Conservation (phyloP, 768 basidiomycete genomes). For the Mycena olivaceomarginata region DNA sequence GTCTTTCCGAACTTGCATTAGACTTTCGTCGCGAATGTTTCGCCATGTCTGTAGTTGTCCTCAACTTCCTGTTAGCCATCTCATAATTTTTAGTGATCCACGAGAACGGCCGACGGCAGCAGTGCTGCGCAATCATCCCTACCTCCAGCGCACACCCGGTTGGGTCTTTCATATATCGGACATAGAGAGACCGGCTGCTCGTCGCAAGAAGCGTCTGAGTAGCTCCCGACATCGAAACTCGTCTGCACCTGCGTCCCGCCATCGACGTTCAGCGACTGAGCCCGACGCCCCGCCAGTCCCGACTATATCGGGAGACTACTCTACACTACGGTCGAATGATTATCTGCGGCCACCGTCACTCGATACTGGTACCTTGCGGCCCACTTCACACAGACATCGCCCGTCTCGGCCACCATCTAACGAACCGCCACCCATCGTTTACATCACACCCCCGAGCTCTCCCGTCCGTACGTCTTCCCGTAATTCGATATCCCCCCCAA, state of each 20-base stretch:
- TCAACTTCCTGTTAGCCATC: background rate
- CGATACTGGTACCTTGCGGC: slow-evolving; percentile 17
- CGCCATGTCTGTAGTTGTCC: slow-evolving; percentile 71
- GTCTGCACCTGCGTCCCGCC: slow-evolving; percentile 41
- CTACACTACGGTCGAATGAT: slow-evolving; percentile 28
- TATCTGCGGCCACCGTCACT: slow-evolving; percentile 27
- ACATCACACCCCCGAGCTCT: slow-evolving; percentile 54
- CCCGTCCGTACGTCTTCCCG: slow-evolving; percentile 46
- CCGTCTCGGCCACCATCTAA: slow-evolving; percentile 32
- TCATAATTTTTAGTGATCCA: slow-evolving; percentile 71
- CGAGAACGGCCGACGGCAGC: slow-evolving; percentile 80
- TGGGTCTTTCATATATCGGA: slow-evolving; percentile 64
- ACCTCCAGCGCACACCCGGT: slow-evolving; percentile 71
- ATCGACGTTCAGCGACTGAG: slow-evolving; percentile 29
- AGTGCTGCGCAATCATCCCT: slow-evolving; percentile 79
- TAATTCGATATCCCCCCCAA: slow-evolving; percentile 42
- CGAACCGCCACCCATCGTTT: slow-evolving; percentile 56
- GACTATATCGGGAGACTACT: slow-evolving; percentile 2
- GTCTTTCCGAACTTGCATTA: slow-evolving; percentile 76
- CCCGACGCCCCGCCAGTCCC: slow-evolving; percentile 35
- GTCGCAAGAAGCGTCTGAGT: slow-evolving; percentile 13
- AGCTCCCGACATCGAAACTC: slow-evolving; percentile 39
- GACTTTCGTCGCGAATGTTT: slow-evolving; percentile 90
- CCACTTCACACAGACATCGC: background rate
- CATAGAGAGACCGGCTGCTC: slow-evolving; percentile 38